Conservation (phyloP, 257 asterid species). For the Primulina huaijiensis region DNA sequence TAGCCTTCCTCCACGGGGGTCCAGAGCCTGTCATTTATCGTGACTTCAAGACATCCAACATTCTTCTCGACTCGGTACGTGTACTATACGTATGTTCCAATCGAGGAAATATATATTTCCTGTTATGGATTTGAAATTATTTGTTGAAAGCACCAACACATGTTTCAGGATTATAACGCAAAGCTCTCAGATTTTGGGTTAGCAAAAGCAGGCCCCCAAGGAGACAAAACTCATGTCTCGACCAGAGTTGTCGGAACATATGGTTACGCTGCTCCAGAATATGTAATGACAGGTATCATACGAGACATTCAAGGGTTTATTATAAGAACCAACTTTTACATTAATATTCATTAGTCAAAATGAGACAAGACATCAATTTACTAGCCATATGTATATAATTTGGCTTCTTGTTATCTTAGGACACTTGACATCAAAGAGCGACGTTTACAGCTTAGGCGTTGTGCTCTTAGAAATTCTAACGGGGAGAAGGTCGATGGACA, state of each 20-base stretch:
- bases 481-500: slow-evolving; percentile 90
- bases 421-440: slow-evolving; percentile 88
- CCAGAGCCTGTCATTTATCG: slow-evolving; percentile 86
- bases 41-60: slow-evolving; percentile 94
- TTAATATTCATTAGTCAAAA: too few species aligned
- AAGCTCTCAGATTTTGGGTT: slow-evolving; percentile 95
- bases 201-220: slow-evolving; percentile 98
- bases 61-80: slow-evolving; percentile 56
- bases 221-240: slow-evolving; percentile 92
- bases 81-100: too few species aligned
- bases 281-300: slow-evolving; percentile 84
- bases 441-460: slow-evolving; percentile 89
- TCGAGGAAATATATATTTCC: too few species aligned
- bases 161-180: slow-evolving; percentile 69
- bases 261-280: slow-evolving; percentile 97
- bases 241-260: slow-evolving; percentile 88
- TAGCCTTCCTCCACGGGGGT: slow-evolving; percentile 87
- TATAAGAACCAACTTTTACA: too few species aligned
- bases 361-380: too few species aligned
- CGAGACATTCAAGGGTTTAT: too few species aligned
- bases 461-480: slow-evolving; percentile 85
- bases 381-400: too few species aligned
- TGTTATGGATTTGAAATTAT: not conserved
- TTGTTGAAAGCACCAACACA: not conserved
- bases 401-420: slow-evolving; percentile 26